phyloP scores from a whole-genome alignment of 495 filamentous ascomycete species.

The Penicillium nucicola region DNA sequence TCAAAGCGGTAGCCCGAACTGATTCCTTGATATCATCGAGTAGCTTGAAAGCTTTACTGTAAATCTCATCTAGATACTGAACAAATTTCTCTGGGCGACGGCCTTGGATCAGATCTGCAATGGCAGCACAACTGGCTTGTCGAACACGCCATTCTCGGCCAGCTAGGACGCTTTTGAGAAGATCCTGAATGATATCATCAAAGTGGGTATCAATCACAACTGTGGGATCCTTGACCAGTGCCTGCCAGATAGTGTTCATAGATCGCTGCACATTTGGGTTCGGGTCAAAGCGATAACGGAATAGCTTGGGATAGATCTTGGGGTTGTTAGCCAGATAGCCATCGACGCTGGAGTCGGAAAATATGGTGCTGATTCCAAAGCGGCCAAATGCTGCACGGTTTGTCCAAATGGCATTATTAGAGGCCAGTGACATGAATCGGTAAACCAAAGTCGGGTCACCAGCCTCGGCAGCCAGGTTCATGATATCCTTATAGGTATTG shows the following conservation, averaged over 20 bases:
- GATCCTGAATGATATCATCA: constrained; percentile 78
- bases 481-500: constrained; percentile 93
- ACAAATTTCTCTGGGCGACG: constrained; percentile 74
- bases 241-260: constrained; percentile 97
- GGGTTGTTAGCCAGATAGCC: constrained; percentile 72
- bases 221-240: constrained; percentile 79
- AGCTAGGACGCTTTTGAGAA: constrained; percentile 73
- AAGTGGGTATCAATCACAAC: constrained; percentile 72
- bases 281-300: constrained; percentile 90
- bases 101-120: constrained; percentile 80
- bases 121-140: constrained; percentile 86
- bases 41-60: constrained; percentile 72
- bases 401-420: constrained; percentile 93
- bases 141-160: constrained; percentile 90
- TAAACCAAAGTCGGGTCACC: constrained; percentile 94
- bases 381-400: constrained; percentile 91
- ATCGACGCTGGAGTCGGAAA: constrained; percentile 78
- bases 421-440: constrained; percentile 93
- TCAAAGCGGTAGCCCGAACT: constrained; percentile 75
- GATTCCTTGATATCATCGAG: constrained; percentile 93
- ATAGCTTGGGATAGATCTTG: constrained; percentile 92
- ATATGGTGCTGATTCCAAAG: constrained; percentile 86
- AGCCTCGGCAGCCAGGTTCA: constrained; percentile 87
- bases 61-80: constrained; percentile 79
- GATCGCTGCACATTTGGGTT: constrained; percentile 87